Percentiles rank a stretch among this genome's conserved stretches.
These are phyloP conservation scores for Gnaphalium uliginosum DNA, from an alignment of 129 eudicot genomes.

Conservation along the genomic window DNA sequence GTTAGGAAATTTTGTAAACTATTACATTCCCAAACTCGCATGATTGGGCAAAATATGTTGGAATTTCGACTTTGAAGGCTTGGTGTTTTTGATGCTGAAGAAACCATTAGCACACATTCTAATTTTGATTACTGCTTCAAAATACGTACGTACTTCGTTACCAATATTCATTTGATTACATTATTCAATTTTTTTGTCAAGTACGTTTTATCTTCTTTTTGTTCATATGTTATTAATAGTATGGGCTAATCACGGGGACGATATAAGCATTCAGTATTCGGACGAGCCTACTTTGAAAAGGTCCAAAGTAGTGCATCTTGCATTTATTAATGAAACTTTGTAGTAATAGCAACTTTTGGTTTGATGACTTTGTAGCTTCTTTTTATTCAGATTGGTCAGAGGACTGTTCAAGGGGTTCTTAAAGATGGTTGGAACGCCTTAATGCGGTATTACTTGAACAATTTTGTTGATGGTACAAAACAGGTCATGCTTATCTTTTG, in stretches of 20 bases:
- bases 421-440: constrained; percentile 74
- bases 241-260: constrained; percentile 99
- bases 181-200: background rate
- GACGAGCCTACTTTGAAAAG: constrained; percentile 78
- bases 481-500: constrained; percentile 50
- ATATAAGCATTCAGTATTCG: constrained; percentile 91
- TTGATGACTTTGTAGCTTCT: constrained; percentile 10
- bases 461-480: constrained; percentile 85
- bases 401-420: constrained; percentile 66
- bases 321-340: constrained; percentile 1
- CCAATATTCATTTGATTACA: constrained; percentile 1
- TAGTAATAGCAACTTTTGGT: background rate
- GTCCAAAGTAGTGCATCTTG: background rate
- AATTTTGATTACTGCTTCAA: constrained; percentile 67
- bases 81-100: constrained; percentile 78
- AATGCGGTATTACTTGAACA: constrained; percentile 88
- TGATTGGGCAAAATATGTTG: constrained; percentile 89
- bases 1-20: constrained; percentile 25
- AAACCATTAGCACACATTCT: constrained; percentile 68
- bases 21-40: constrained; percentile 66
- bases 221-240: constrained; percentile 39
- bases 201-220: background rate
- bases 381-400: constrained; percentile 58
- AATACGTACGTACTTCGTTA: constrained; percentile 36
- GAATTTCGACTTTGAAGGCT: constrained; percentile 88